A percentile compares a stretch with the other conserved stretches of the same genome.
These are phyloP conservation scores for Hypoxylon crocopeplum DNA, from an alignment of 495 filamentous ascomycete genomes.

Conservation along the genomic window DNA sequence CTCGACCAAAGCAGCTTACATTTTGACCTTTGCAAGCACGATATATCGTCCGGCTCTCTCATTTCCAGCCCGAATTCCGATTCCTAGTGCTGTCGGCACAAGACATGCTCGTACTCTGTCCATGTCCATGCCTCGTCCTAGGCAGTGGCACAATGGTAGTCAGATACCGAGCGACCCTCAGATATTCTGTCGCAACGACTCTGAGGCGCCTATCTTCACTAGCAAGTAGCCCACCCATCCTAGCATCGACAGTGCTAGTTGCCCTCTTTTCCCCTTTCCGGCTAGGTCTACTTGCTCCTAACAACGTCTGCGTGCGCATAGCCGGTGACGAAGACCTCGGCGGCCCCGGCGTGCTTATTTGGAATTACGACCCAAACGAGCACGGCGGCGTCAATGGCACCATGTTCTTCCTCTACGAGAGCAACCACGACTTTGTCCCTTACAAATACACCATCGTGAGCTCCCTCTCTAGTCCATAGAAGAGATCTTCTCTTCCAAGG, in stretches of 20 bases:
- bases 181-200: conserved; percentile 24
- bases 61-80: not conserved
- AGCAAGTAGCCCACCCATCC: conserved; percentile 2
- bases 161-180: conserved; percentile 10
- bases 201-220: conserved; percentile 20
- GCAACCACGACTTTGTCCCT: conserved; percentile 27
- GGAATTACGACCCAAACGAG: conserved; percentile 22
- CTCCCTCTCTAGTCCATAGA: not conserved
- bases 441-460: conserved; percentile 23
- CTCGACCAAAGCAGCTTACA: not conserved
- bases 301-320: not conserved
- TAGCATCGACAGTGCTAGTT: no score
- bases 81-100: not conserved
- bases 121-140: not conserved
- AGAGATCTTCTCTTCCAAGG: not conserved
- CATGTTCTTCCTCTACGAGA: conserved; percentile 30
- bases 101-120: conserved; percentile 1
- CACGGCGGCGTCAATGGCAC: conserved; percentile 16
- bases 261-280: not conserved
- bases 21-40: not conserved
- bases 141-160: conserved; percentile 11
- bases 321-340: conserved; percentile 20
- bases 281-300: not conserved
- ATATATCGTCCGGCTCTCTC: not conserved
- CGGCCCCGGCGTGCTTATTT: conserved; percentile 21